Percentiles rank a stretch among this genome's conserved stretches.
phyloP scores from a whole-genome alignment of 2,329 filamentous ascomycete genomes.

The Mycosphaerelloides madeirae region DNA sequence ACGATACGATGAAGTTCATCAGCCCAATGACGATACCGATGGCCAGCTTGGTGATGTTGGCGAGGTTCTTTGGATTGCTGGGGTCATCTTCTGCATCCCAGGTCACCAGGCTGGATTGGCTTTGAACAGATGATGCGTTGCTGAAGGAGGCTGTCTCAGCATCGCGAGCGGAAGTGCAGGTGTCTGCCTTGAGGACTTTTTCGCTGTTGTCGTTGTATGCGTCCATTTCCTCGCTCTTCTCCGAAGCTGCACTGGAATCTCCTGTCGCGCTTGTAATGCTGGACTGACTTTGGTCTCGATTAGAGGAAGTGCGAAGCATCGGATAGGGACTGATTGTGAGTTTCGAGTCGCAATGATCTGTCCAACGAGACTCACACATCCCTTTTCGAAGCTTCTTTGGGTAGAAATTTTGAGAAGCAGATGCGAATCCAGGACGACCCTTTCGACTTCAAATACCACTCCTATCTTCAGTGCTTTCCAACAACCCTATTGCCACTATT shows the following conservation, averaged over 20 bases:
- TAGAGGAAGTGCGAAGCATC: too few relatives aligned
- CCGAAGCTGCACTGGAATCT: neutral
- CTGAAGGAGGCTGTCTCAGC: neutral
- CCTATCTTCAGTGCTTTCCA: too few relatives aligned
- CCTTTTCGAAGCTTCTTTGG: too few relatives aligned
- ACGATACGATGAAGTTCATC: constrained; percentile 15
- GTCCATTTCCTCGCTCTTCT: neutral
- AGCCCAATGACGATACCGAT: constrained; percentile 7
- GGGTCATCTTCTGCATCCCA: constrained; percentile 8
- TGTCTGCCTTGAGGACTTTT: neutral
- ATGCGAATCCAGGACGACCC: too few relatives aligned
- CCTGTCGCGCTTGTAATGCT: too few relatives aligned
- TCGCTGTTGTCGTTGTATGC: neutral
- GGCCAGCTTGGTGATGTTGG: neutral
- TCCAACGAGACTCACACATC: too few relatives aligned
- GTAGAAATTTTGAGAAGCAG: too few relatives aligned
- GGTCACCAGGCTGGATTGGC: neutral
- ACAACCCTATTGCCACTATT: too few relatives aligned
- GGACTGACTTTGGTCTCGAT: too few relatives aligned
- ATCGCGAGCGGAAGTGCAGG: neutral
- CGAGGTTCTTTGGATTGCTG: constrained; percentile 11
- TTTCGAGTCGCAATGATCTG: too few relatives aligned
- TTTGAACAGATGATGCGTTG: neutral
- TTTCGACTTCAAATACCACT: too few relatives aligned
- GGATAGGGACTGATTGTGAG: too few relatives aligned